Base-by-base conservation (phyloP, 2,329 filamentous ascomycete species). In the Sodiomyces alkalinus region DNA sequence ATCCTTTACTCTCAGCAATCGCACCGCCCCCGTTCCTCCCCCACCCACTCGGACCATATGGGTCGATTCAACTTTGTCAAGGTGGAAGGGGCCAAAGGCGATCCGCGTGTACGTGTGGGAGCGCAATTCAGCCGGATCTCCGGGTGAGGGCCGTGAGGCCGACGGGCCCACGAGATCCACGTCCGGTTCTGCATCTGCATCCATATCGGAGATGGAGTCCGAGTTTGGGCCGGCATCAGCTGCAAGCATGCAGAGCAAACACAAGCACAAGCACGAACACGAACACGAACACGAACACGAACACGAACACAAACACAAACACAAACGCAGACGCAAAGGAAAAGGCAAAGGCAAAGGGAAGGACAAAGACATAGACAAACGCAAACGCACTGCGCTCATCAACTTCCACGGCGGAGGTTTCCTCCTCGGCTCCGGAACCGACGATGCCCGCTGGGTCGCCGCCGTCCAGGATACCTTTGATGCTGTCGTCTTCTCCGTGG, bases 321-420 rank as follows among this genome's bases (percentile, higher is more conserved):
- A n/a, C n/a, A n/a, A n/a, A n/a, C n/a, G n/a, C n/a, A n/a, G n/a
- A n/a, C n/a, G n/a, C n/a, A n/a, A n/a, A n/a, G n/a, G n/a, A n/a
- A n/a, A n/a, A n/a, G n/a, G n/a, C n/a, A n/a, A n/a, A n/a, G n/a
- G n/a, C n/a, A n/a, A n/a, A n/a, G n/a, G n/a, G n/a, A n/a, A n/a
- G n/a, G n/a, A n/a, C n/a, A n/a, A n/a, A n/a, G n/a, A n/a, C n/a
- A n/a, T n/a, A n/a, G n/a, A n/a, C n/a, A n/a, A 32, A 9, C 31
- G 35, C 11, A 39, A 43, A 17, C 60, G 58, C 35, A 61, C 72
- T 0, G 66, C 66, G 12, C 57, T 79, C 17, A 57, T 78, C 38
- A 74, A 75, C 45, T 74, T 73, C 41, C 74, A 79, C 41, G 74
- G 73, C 17, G 74, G 74, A 15, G 74, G 74, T 7, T 77, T 75